Evolutionary conservation across 768 basidiomycete species (phyloP), one percentile per base, ranked within the genome.

Genomic region (Rubroboletus pulcherrimus): DNA sequence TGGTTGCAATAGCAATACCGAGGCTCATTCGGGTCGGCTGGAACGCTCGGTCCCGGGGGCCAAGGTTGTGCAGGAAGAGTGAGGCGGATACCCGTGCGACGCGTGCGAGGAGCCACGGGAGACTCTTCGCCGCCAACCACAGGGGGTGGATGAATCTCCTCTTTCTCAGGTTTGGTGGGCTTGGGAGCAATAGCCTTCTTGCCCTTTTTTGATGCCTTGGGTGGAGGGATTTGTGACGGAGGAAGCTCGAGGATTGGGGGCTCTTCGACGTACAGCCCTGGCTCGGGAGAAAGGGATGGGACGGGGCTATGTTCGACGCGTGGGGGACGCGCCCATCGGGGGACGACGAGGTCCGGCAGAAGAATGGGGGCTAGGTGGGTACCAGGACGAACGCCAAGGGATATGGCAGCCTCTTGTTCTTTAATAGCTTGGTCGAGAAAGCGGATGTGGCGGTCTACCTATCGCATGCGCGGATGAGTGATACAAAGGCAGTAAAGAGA

Each of bases 1-100:
- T 85, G 78, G 61, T 88, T 78, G 71, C 93, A 96, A 66, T 85
- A 87, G 70, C 93, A 96, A 70, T 91, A 97, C 34, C 81, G 73
- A 48, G 65, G 73, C 67, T 91, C 85, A 56, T 75, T 75, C 34
- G 78, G 75, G 61, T 81, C 76, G 19, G 51, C 64, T 12, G 59
- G 65, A 24, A 63, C 62, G 41, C 34, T 54, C 34, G 70, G 70
- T 19, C 41, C 60, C 1, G 37, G 24, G 3, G 48, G 56, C 19
- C 42, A 54, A 29, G 62, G 59, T 19, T 69, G 63, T 7, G 71
- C 70, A 15, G 77, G 74, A n/a, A 77, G 63, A 17, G 71, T 75
- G 21, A 74, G 63, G 46, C 66, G 75, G 55, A 74, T 62, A 30
- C 64, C 53, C n/a, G 52, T 29, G 11, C 72, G 62, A 10, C 61